These are phyloP conservation scores for Lentinus polychrous DNA, from an alignment of 1,284 basidiomycete species.

Conservation along the genomic window DNA sequence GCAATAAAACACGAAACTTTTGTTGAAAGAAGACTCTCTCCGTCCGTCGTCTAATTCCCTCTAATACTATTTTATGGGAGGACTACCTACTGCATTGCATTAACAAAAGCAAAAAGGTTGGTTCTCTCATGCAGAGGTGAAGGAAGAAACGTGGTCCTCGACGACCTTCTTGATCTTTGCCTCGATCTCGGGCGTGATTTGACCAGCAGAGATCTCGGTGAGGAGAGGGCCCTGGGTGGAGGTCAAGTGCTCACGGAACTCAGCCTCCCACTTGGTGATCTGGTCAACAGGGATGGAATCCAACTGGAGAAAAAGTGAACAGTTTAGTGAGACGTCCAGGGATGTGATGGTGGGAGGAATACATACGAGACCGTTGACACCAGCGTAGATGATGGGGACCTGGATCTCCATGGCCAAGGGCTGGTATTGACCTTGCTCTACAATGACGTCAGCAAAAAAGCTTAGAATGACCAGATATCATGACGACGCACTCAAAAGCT, in stretches of 20 bases:
- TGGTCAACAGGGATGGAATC: conserved; percentile 91
- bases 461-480: neutral
- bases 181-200: conserved; percentile 86
- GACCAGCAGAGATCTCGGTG: conserved; percentile 77
- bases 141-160: conserved; percentile 80
- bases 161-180: conserved; percentile 90
- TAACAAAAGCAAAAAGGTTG: too few species aligned
- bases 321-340: conserved; percentile 9
- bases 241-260: conserved; percentile 81
- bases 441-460: conserved; percentile 5
- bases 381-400: conserved; percentile 98
- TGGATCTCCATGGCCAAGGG: conserved; percentile 90
- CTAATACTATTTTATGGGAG: neutral
- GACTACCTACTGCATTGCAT: neutral
- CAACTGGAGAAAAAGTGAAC: conserved; percentile 38
- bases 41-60: neutral
- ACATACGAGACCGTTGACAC: conserved; percentile 94
- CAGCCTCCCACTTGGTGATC: conserved; percentile 91
- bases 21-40: neutral
- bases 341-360: neutral
- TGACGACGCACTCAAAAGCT: conserved; percentile 77
- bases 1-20: conserved; percentile 5
- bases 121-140: conserved; percentile 39
- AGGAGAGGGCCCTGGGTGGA: conserved; percentile 66
- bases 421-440: conserved; percentile 97